These are phyloP conservation scores for Calycina herbarum DNA, from an alignment of 2,329 filamentous ascomycete species.

Conservation along the genomic window DNA sequence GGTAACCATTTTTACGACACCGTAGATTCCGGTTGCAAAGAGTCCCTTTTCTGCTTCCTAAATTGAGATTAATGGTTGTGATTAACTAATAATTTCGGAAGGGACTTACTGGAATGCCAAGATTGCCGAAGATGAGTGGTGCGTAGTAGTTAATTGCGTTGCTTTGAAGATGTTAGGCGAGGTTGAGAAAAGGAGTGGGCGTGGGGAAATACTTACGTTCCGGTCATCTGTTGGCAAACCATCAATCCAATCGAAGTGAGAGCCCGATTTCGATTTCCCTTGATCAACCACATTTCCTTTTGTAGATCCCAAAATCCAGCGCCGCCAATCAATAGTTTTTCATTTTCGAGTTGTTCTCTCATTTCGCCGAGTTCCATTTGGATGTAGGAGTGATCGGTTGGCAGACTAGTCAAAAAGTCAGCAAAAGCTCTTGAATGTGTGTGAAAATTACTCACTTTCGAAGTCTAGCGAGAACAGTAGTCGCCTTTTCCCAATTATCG, in stretches of 20 bases:
- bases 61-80: not conserved
- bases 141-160: constrained; percentile 55
- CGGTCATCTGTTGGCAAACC: constrained; percentile 70
- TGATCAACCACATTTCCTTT: constrained; percentile 60
- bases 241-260: constrained; percentile 62
- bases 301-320: constrained; percentile 50
- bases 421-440: not conserved
- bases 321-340: constrained; percentile 49
- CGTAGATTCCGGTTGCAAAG: constrained; percentile 74
- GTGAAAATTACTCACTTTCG: constrained; percentile 25
- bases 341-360: constrained; percentile 48
- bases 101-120: constrained; percentile 53
- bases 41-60: constrained; percentile 56
- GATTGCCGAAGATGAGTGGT: constrained; percentile 65
- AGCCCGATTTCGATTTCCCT: constrained; percentile 63
- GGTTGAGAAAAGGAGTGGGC: not conserved
- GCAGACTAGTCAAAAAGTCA: constrained; percentile 40
- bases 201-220: constrained; percentile 37
- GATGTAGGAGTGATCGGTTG: constrained; percentile 54
- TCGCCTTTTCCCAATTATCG: constrained; percentile 67
- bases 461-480: constrained; percentile 54
- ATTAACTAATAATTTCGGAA: constrained; percentile 1
- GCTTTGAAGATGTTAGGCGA: constrained; percentile 36
- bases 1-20: constrained; percentile 66
- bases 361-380: constrained; percentile 50